phyloP scores from a whole-genome alignment of 495 filamentous ascomycete species.

The Umbilicaria muhlenbergii region DNA sequence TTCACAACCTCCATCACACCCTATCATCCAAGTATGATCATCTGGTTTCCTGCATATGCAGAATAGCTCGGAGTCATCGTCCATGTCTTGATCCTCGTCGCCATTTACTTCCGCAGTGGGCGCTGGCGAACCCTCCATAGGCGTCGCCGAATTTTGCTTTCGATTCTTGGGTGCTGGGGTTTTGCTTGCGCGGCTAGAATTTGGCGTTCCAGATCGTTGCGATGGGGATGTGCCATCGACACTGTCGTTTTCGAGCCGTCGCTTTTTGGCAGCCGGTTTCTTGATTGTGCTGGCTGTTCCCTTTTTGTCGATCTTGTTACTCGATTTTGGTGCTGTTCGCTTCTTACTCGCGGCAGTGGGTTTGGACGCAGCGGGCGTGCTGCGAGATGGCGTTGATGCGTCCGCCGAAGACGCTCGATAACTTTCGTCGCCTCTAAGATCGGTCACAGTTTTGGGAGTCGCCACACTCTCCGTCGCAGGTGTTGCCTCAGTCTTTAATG shows the following conservation, averaged over 20 bases:
- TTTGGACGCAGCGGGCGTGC: slow-evolving; percentile 17
- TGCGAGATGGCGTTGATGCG: slow-evolving; percentile 18
- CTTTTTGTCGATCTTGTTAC: slow-evolving; percentile 24
- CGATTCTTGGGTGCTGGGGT: slow-evolving; percentile 27
- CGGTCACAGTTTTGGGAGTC: slow-evolving; percentile 25
- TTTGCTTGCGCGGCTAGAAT: slow-evolving; percentile 34
- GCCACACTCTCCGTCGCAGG: slow-evolving; percentile 2
- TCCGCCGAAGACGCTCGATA: slow-evolving; percentile 22
- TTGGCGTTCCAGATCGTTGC: slow-evolving; percentile 28
- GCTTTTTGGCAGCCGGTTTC: slow-evolving; percentile 41
- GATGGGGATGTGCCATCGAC: slow-evolving; percentile 15
- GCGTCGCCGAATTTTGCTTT: slow-evolving; percentile 17
- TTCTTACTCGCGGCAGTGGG: slow-evolving; percentile 20
- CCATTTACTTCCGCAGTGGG: slow-evolving; percentile 21
- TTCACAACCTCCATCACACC: slow-evolving; percentile 53
- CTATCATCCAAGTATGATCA: slow-evolving; percentile 65
- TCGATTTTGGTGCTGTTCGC: slow-evolving; percentile 15
- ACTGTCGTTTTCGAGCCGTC: slow-evolving; percentile 36
- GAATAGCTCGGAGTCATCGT: slow-evolving; percentile 38
- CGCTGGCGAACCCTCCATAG: slow-evolving; percentile 18
- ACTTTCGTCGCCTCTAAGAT: slow-evolving; percentile 22
- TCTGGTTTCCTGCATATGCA: slow-evolving; percentile 59
- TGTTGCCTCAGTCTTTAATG: not conserved
- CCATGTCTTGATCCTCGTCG: slow-evolving; percentile 20
- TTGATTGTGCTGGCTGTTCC: slow-evolving; percentile 30